These are phyloP conservation scores for Dactylellina leptospora DNA, from an alignment of 2,329 filamentous ascomycete genomes.

Conservation along the genomic window DNA sequence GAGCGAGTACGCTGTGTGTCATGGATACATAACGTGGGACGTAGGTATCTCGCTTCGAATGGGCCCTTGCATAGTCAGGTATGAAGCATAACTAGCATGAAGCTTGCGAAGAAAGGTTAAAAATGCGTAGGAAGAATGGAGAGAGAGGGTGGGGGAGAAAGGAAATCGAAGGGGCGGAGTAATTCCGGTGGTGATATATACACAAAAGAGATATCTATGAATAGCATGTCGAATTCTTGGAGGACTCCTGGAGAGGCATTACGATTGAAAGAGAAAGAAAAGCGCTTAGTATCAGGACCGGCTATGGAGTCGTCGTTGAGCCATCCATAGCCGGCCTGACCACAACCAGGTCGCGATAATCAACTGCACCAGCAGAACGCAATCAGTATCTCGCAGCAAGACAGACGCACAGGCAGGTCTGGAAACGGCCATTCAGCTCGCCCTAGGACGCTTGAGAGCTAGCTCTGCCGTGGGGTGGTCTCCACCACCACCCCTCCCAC, in stretches of 20 bases:
- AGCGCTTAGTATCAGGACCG: too few relatives aligned
- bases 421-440: conserved; percentile 44
- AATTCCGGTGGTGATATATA: conserved; percentile 23
- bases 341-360: not conserved
- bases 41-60: conserved; percentile 53
- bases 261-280: conserved; percentile 2
- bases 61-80: conserved; percentile 45
- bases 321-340: not conserved
- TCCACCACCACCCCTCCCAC: not conserved
- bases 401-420: conserved; percentile 42
- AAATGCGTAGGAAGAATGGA: conserved; percentile 53
- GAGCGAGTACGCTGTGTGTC: conserved; percentile 39
- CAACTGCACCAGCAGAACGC: not conserved
- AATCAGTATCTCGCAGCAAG: conserved; percentile 46
- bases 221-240: not conserved
- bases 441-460: too few relatives aligned
- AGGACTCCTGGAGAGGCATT: not conserved
- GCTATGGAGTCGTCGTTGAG: too few relatives aligned
- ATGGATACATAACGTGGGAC: conserved; percentile 53
- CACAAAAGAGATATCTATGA: conserved; percentile 4
- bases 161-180: conserved; percentile 25
- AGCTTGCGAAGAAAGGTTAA: conserved; percentile 31
- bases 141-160: conserved; percentile 24
- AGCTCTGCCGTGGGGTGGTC: conserved; percentile 8
- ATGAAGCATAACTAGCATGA: too few relatives aligned